These are phyloP conservation scores for Curvularia verruculosa DNA, from an alignment of 2,329 filamentous ascomycete species.

Conservation along the genomic window DNA sequence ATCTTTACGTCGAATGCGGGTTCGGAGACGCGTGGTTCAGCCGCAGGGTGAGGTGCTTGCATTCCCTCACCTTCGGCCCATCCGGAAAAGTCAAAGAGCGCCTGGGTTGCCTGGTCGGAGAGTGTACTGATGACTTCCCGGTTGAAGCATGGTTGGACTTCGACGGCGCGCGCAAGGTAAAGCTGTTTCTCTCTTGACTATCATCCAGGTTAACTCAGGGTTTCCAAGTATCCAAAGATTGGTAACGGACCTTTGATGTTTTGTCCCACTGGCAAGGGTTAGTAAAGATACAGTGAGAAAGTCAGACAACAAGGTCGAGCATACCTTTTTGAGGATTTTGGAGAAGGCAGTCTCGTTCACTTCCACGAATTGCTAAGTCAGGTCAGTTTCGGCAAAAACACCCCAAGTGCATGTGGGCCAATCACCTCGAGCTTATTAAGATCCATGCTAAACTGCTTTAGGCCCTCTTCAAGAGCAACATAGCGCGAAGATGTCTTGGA, in stretches of 20 bases:
- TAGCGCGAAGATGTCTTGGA: conserved; percentile 93
- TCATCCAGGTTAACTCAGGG: conserved; percentile 40
- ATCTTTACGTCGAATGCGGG: conserved; percentile 71
- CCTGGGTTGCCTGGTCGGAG: conserved; percentile 96
- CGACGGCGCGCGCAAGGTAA: conserved; percentile 92
- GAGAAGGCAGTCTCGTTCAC: conserved; percentile 98
- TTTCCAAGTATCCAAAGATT: conserved; percentile 19
- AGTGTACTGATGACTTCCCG: conserved; percentile 94
- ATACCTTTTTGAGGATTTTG: conserved; percentile 94
- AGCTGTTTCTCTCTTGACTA: conserved; percentile 95
- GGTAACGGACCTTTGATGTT: conserved; percentile 77
- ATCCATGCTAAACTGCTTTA: conserved; percentile 95
- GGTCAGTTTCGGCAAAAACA: conserved; percentile 31
- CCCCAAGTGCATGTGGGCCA: conserved; percentile 23
- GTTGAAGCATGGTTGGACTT: conserved; percentile 98
- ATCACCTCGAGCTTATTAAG: conserved; percentile 84
- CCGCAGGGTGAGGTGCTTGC: conserved; percentile 60
- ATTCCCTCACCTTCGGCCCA: conserved; percentile 98
- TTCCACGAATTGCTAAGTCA: conserved; percentile 85
- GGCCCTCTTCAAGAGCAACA: conserved; percentile 92
- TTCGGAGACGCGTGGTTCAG: conserved; percentile 40
- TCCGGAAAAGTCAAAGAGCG: conserved; percentile 88
- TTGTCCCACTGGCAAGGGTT: conserved; percentile 80
- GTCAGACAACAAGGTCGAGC: conserved; percentile 27
- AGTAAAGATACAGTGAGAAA: conserved; percentile 33